Evolutionary conservation across 805 yeast genomes (phyloP).

Genomic region (Huiozyma sinensis): DNA sequence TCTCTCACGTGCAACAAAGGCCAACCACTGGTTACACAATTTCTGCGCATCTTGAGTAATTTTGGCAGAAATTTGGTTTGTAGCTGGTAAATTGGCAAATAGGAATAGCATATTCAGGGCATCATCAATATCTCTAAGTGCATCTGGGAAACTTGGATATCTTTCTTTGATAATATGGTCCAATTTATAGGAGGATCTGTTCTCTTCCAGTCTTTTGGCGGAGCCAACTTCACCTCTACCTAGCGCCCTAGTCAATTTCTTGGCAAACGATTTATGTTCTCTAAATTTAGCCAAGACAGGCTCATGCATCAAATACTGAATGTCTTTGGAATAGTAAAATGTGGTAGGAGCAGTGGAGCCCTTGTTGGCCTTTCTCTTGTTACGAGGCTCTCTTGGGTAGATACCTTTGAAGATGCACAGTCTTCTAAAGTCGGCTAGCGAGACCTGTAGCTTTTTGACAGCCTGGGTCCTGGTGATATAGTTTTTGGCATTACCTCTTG

Average conservation of each 20-base stretch:
- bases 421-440: slow-evolving; percentile 93
- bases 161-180: slow-evolving; percentile 90
- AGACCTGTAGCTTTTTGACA: slow-evolving; percentile 78
- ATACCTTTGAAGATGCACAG: slow-evolving; percentile 96
- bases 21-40: slow-evolving; percentile 90
- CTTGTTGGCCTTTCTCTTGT: slow-evolving; percentile 92
- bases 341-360: slow-evolving; percentile 97
- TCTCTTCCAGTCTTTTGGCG: slow-evolving; percentile 75
- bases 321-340: slow-evolving; percentile 87
- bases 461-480: slow-evolving; percentile 94
- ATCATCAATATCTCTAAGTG: slow-evolving; percentile 88
- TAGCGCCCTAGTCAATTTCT: slow-evolving; percentile 77
- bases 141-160: slow-evolving; percentile 88
- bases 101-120: slow-evolving; percentile 90
- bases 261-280: slow-evolving; percentile 90
- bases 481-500: slow-evolving; percentile 82
- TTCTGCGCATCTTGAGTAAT: slow-evolving; percentile 82
- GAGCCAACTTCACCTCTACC: slow-evolving; percentile 86
- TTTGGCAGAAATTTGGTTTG: slow-evolving; percentile 66
- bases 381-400: slow-evolving; percentile 92
- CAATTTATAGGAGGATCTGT: slow-evolving; percentile 61
- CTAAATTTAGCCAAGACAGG: slow-evolving; percentile 86
- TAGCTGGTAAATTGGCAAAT: slow-evolving; percentile 91
- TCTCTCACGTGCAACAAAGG: slow-evolving; percentile 79
- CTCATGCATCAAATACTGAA: slow-evolving; percentile 89